These are phyloP conservation scores for Globisporangium uncinulatum DNA, from an alignment of 352 stramenopile species.

Conservation along the genomic window DNA sequence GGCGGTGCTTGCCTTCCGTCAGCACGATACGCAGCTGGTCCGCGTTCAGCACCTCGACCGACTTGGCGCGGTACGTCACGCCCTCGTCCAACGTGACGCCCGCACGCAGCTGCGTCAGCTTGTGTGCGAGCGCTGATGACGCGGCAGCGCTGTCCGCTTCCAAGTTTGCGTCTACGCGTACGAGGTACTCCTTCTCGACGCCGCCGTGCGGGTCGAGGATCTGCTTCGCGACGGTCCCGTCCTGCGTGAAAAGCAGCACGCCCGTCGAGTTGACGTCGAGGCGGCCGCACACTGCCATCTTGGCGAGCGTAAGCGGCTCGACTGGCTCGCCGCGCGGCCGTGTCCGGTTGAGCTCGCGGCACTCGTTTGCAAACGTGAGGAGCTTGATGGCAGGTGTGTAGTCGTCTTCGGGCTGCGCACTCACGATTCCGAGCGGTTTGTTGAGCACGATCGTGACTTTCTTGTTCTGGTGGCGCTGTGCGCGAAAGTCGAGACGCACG, in stretches of 20 bases:
- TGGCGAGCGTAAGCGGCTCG: constrained; percentile 60
- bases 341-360: constrained; percentile 43
- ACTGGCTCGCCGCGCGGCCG: constrained; percentile 25
- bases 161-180: constrained; percentile 58
- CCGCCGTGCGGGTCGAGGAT: constrained; percentile 65
- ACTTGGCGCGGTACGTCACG: constrained; percentile 71
- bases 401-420: constrained; percentile 66
- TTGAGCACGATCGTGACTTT: constrained; percentile 83
- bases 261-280: constrained; percentile 83
- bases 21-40: constrained; percentile 87
- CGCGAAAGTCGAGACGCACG: constrained; percentile 52
- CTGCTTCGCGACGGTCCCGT: constrained; percentile 70
- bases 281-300: constrained; percentile 79
- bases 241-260: constrained; percentile 77
- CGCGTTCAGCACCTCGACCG: constrained; percentile 70
- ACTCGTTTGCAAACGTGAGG: constrained; percentile 76
- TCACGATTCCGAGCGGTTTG: constrained; percentile 79
- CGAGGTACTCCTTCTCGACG: constrained; percentile 84
- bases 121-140: constrained; percentile 30
- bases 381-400: constrained; percentile 67
- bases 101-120: constrained; percentile 42
- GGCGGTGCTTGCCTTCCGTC: constrained; percentile 93
- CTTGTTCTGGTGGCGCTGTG: constrained; percentile 64
- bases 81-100: constrained; percentile 55
- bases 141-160: constrained; percentile 41